A percentile compares a stretch with the other conserved stretches of the same genome.
These are phyloP conservation scores for Suhomyces maxii DNA, from an alignment of 1,139 yeast species.

Conservation along the genomic window DNA sequence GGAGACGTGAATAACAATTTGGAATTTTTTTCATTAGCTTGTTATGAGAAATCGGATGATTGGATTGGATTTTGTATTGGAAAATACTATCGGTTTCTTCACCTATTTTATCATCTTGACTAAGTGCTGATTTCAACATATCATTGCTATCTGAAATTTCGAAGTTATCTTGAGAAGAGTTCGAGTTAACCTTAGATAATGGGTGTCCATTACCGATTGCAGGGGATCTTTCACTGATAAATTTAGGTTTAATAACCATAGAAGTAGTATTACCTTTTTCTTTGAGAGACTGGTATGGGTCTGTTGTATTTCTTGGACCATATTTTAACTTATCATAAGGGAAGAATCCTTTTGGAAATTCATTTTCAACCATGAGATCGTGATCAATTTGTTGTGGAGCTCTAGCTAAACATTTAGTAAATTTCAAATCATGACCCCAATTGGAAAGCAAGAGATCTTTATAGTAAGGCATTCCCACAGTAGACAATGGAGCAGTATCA, in stretches of 20 bases:
- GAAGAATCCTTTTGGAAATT: conserved; percentile 21
- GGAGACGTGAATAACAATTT: conserved; percentile 71
- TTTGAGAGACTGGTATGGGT: conserved; percentile 47
- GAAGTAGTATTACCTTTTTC: conserved; percentile 24
- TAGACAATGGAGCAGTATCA: conserved; percentile 54
- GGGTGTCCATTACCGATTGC: background rate
- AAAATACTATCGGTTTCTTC: conserved; percentile 28
- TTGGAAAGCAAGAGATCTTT: conserved; percentile 76
- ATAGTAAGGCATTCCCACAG: conserved; percentile 86
- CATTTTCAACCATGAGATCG: conserved; percentile 27
- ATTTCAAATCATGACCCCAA: conserved; percentile 66
- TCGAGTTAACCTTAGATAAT: conserved; percentile 14
- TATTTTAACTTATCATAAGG: conserved; percentile 55
- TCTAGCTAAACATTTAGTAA: conserved; percentile 53
- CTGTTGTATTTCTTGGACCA: conserved; percentile 45
- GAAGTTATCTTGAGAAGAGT: conserved; percentile 10
- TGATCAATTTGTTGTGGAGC: conserved; percentile 35
- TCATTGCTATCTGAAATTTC: conserved; percentile 4
- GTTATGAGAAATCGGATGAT: conserved; percentile 3
- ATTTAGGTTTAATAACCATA: conserved; percentile 49
- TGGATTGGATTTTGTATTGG: conserved; percentile 21
- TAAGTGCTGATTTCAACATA: conserved; percentile 5
- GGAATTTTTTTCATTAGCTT: conserved; percentile 39
- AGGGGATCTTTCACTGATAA: conserved; percentile 65
- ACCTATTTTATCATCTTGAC: conserved; percentile 6